Evolutionary conservation across 2,329 filamentous ascomycete genomes (phyloP).

Genomic region (Neofusicoccum sp.): DNA sequence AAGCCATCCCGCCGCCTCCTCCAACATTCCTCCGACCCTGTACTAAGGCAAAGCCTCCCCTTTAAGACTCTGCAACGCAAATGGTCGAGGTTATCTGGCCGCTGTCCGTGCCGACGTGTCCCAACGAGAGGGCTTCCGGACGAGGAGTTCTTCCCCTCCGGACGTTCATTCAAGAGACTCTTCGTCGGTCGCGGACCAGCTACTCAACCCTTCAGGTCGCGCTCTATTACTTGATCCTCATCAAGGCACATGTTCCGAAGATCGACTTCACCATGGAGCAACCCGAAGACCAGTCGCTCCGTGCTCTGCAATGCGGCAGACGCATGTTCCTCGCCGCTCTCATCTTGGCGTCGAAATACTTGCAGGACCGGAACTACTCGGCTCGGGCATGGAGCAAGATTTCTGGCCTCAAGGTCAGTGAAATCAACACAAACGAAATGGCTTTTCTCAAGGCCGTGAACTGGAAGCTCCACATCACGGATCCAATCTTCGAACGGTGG

Average conservation of each 20-base stretch:
- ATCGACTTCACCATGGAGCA: slow-evolving; percentile 87
- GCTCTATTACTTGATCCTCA: slow-evolving; percentile 90
- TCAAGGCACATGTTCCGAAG: slow-evolving; percentile 83
- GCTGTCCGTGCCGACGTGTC: slow-evolving; percentile 75
- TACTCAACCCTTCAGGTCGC: slow-evolving; percentile 97
- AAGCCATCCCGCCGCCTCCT: slow-evolving; percentile 51
- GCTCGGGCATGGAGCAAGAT: slow-evolving; percentile 99
- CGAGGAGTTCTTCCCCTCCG: slow-evolving; percentile 84
- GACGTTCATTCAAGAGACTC: slow-evolving; percentile 95
- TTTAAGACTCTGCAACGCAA: slow-evolving; percentile 91
- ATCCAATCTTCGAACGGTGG: slow-evolving; percentile 87
- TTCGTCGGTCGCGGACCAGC: slow-evolving; percentile 90
- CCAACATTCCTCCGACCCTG: slow-evolving; percentile 18
- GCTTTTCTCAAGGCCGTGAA: slow-evolving; percentile 85
- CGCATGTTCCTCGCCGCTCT: slow-evolving; percentile 96
- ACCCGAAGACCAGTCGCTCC: slow-evolving; percentile 67
- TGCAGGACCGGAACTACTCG: slow-evolving; percentile 97
- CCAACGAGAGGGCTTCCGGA: slow-evolving; percentile 59
- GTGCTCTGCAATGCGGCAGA: slow-evolving; percentile 88
- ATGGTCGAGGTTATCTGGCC: slow-evolving; percentile 98
- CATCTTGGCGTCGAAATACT: slow-evolving; percentile 94
- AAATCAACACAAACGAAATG: slow-evolving; percentile 97
- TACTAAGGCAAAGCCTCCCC: slow-evolving; percentile 25
- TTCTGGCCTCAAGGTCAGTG: slow-evolving; percentile 84
- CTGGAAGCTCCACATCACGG: slow-evolving; percentile 93